phyloP scores from a whole-genome alignment of 106 monocot genomes.

The Dioscorea alata region DNA sequence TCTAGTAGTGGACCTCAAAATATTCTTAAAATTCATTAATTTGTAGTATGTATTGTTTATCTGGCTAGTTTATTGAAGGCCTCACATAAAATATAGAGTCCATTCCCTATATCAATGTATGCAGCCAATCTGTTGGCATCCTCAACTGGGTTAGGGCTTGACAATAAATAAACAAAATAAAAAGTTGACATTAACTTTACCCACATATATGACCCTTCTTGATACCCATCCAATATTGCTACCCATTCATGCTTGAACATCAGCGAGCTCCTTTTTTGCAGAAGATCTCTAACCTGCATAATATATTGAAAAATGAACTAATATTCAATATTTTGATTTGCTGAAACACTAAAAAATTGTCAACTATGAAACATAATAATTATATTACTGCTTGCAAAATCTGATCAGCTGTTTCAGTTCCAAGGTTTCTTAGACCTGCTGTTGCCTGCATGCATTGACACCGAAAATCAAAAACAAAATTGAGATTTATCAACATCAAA shows the following conservation, averaged over 20 bases:
- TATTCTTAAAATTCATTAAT: too few species aligned
- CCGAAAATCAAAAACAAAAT: not conserved
- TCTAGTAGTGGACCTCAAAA: too few species aligned
- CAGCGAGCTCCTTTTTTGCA: slow-evolving; percentile 51
- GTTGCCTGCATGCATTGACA: slow-evolving; percentile 65
- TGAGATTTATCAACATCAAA: not conserved
- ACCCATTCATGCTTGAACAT: slow-evolving; percentile 71
- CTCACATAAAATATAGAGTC: too few species aligned
- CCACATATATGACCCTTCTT: slow-evolving; percentile 91
- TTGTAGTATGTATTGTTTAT: too few species aligned
- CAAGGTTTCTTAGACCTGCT: slow-evolving; percentile 80
- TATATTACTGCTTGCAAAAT: slow-evolving; percentile 70
- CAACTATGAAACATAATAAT: not conserved
- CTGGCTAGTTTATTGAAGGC: too few species aligned
- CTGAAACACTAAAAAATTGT: too few species aligned
- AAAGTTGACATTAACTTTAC: slow-evolving; percentile 19
- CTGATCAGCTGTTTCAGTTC: slow-evolving; percentile 64
- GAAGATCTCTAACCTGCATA: slow-evolving; percentile 68
- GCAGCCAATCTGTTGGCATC: too few species aligned
- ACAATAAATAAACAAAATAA: not conserved
- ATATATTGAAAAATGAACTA: too few species aligned
- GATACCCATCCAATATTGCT: slow-evolving; percentile 83
- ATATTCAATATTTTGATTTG: too few species aligned
- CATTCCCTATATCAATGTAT: too few species aligned
- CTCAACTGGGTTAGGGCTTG: too few species aligned